phyloP scores from a whole-genome alignment of 495 filamentous ascomycete species.

The Trichoderma orchidacearum region DNA sequence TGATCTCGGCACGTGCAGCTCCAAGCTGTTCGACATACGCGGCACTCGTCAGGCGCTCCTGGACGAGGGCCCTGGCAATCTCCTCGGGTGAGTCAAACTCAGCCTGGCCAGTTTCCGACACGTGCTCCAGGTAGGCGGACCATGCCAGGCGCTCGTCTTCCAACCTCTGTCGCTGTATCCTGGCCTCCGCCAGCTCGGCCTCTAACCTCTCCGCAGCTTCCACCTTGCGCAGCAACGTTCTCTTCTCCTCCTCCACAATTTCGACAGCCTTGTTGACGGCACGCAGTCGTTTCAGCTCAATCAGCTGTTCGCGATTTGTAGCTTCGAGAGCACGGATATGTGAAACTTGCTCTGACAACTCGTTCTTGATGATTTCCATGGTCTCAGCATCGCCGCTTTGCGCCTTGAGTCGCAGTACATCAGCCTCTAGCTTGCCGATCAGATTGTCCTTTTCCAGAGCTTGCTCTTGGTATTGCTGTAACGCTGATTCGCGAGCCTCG shows the following conservation, averaged over 20 bases:
- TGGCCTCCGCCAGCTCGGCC: slow-evolving; percentile 59
- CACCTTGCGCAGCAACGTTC: slow-evolving; percentile 62
- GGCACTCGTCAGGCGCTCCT: slow-evolving; percentile 66
- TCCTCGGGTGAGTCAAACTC: slow-evolving; percentile 81
- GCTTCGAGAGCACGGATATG: slow-evolving; percentile 78
- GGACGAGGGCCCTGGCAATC: slow-evolving; percentile 72
- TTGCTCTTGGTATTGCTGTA: slow-evolving; percentile 53
- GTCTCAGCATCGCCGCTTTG: slow-evolving; percentile 78
- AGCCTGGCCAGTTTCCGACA: slow-evolving; percentile 37
- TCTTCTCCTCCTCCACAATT: slow-evolving; percentile 93
- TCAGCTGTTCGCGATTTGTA: slow-evolving; percentile 62
- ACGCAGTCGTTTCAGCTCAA: slow-evolving; percentile 67
- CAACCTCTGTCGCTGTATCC: slow-evolving; percentile 69
- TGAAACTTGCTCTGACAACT: slow-evolving; percentile 73
- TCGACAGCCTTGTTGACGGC: slow-evolving; percentile 73
- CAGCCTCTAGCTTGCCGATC: slow-evolving; percentile 60
- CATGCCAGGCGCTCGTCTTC: slow-evolving; percentile 82
- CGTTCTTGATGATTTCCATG: slow-evolving; percentile 65
- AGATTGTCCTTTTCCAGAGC: slow-evolving; percentile 55
- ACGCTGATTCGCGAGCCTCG: slow-evolving; percentile 41
- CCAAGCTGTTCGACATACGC: slow-evolving; percentile 67
- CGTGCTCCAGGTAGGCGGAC: slow-evolving; percentile 70
- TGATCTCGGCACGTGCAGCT: slow-evolving; percentile 59
- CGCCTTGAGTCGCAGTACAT: slow-evolving; percentile 68
- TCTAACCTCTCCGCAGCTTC: slow-evolving; percentile 62